Conservation (phyloP, 768 basidiomycete genomes). For the Neoboletus magnificus region DNA sequence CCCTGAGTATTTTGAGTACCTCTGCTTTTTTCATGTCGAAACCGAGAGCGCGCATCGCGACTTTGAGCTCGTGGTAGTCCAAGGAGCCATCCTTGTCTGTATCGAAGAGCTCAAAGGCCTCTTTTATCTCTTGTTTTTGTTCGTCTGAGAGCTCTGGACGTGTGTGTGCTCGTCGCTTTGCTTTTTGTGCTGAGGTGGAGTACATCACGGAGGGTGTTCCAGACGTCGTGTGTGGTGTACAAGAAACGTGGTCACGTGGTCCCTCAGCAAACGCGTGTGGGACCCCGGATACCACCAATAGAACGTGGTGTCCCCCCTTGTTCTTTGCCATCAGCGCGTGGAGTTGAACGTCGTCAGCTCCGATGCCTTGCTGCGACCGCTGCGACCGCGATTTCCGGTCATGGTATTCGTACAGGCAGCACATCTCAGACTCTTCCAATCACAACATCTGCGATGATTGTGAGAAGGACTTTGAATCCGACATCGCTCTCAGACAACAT, state of each 20-base stretch:
- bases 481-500: conserved; percentile 44
- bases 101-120: conserved; percentile 98
- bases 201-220: conserved; percentile 38
- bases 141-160: conserved; percentile 86
- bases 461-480: conserved; percentile 41
- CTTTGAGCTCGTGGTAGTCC: conserved; percentile 98
- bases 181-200: conserved; percentile 64
- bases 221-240: not conserved
- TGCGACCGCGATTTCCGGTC: conserved; percentile 39
- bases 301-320: not conserved
- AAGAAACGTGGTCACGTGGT: conserved; percentile 24
- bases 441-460: conserved; percentile 51
- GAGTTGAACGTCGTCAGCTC: not conserved
- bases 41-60: conserved; percentile 96
- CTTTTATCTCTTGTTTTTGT: conserved; percentile 94
- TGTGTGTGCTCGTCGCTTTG: conserved; percentile 67
- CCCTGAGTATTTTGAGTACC: conserved; percentile 89
- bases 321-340: not conserved
- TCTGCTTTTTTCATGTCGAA: conserved; percentile 99
- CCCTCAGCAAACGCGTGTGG: conserved; percentile 21
- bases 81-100: conserved; percentile 95
- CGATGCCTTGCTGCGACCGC: conserved; percentile 36
- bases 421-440: conserved; percentile 31
- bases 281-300: conserved; percentile 22
- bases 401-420: conserved; percentile 32